phyloP scores from a whole-genome alignment of 129 eudicot species.

The Silybum marianum region DNA sequence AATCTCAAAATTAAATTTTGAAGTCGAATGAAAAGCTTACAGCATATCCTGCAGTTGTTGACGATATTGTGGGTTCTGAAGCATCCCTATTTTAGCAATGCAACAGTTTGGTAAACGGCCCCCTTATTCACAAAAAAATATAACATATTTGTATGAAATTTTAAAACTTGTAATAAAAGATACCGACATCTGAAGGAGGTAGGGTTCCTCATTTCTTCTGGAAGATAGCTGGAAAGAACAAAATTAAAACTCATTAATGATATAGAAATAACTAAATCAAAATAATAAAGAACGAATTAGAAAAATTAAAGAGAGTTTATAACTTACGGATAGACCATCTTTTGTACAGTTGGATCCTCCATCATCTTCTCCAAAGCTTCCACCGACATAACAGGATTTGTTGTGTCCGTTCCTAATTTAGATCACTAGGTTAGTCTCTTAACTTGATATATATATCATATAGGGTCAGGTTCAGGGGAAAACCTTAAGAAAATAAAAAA shows the following conservation, averaged over 20 bases:
- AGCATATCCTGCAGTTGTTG: conserved; percentile 96
- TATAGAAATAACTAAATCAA: not conserved
- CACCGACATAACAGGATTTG: conserved; percentile 61
- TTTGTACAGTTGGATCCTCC: conserved; percentile 96
- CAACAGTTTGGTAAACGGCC: not conserved
- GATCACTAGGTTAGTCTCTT: conserved; percentile 21
- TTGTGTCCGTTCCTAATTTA: conserved; percentile 37
- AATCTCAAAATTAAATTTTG: not conserved
- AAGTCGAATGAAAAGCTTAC: conserved; percentile 48
- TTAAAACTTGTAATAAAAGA: not conserved
- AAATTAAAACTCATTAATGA: not conserved
- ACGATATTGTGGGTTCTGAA: conserved; percentile 91
- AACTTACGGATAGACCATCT: conserved; percentile 93
- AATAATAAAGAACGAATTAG: not conserved
- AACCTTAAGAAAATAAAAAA: no score
- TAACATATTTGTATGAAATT: not conserved
- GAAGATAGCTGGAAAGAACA: conserved; percentile 70
- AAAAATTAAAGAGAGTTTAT: not conserved
- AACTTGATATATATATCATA: not conserved
- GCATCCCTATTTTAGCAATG: conserved; percentile 72
- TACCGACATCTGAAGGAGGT: conserved; percentile 88
- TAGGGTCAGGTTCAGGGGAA: no score
- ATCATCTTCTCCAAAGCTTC: conserved; percentile 98
- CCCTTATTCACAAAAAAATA: not conserved
- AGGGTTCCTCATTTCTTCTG: conserved; percentile 99